Base-by-base conservation (phyloP, 2,329 filamentous ascomycete genomes). In the Fusarium buxicola region DNA sequence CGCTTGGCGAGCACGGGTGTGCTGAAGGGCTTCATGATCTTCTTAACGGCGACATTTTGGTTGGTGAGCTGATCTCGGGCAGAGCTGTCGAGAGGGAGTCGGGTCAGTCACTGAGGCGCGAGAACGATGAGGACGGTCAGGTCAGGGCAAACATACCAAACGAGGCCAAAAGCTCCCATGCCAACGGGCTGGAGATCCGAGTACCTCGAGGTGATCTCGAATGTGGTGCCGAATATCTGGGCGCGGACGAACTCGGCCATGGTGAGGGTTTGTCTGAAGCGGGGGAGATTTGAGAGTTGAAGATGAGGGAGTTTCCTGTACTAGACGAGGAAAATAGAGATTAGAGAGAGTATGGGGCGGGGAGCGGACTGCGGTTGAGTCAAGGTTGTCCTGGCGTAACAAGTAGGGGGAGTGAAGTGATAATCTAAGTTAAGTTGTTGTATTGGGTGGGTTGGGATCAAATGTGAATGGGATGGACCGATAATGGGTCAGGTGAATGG, bases 1-100 rank as follows among this genome's bases (percentile, higher is more conserved):
- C 95, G 88, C 84, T 99, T 99, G 57, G 95, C 95, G 43, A 99
- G 85, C 57, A 99, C 95, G 1, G 95, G 94, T n/a, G 95, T 99
- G 84, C 94, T 97, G 81, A 99, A 99, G 9, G 95, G 95, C 84
- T 98, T 99, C 94, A 99, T 98, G 75, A 99, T 99, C 87, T 99
- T 99, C 87, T 99, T 99, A 76, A 99, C 94, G 58, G 95, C 95
- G 61, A 99, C 95, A 79, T 94, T 93, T 79, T 97, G 94, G 77
- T 87, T 92, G 59, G 95, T 98, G 79, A 99, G 92, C 82, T 98
- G 94, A 78, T 99, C 95, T 81, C 93, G 94, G 56, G 95, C 95
- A 66, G 95, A 98, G 81, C 94, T 98, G 66, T 63, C 43, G 31
- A 44, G 35, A 38, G 40, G 40, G 27, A 39, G 25, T 30, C 36